phyloP scores from a whole-genome alignment of 2,329 filamentous ascomycete species.

The Fusarium mexicanum region DNA sequence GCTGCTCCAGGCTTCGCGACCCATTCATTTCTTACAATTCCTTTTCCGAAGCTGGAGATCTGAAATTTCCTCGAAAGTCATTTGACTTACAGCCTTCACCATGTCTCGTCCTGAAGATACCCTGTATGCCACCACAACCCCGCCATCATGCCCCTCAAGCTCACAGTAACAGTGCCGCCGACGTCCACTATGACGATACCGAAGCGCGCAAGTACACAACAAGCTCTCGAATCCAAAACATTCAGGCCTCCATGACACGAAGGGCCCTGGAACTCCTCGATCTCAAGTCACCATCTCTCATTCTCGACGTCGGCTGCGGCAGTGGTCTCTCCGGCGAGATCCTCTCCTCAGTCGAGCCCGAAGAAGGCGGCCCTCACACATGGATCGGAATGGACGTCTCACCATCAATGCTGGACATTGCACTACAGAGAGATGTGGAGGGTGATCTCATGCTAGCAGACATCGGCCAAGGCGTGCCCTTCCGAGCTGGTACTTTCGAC shows the following conservation, averaged over 20 bases:
- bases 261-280: slow-evolving; percentile 92
- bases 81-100: slow-evolving; percentile 45
- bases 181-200: slow-evolving; percentile 96
- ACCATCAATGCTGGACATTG: slow-evolving; percentile 95
- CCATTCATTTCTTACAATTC: not conserved
- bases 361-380: slow-evolving; percentile 84
- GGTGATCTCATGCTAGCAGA: slow-evolving; percentile 95
- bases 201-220: slow-evolving; percentile 99
- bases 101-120: slow-evolving; percentile 99
- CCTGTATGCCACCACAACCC: slow-evolving; percentile 66
- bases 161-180: slow-evolving; percentile 74
- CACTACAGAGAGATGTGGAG: slow-evolving; percentile 89
- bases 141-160: slow-evolving; percentile 38
- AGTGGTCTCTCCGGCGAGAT: slow-evolving; percentile 95
- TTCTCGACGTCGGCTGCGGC: slow-evolving; percentile 97
- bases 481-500: slow-evolving; percentile 91
- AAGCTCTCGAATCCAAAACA: slow-evolving; percentile 92
- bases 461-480: slow-evolving; percentile 94
- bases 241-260: slow-evolving; percentile 94
- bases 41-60: rapidly evolving
- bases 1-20: not conserved
- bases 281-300: slow-evolving; percentile 80
- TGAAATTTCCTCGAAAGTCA: too few relatives aligned
- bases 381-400: slow-evolving; percentile 99
- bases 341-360: slow-evolving; percentile 74